phyloP scores from a whole-genome alignment of 495 filamentous ascomycete species.

The Aspergillus campestris region DNA sequence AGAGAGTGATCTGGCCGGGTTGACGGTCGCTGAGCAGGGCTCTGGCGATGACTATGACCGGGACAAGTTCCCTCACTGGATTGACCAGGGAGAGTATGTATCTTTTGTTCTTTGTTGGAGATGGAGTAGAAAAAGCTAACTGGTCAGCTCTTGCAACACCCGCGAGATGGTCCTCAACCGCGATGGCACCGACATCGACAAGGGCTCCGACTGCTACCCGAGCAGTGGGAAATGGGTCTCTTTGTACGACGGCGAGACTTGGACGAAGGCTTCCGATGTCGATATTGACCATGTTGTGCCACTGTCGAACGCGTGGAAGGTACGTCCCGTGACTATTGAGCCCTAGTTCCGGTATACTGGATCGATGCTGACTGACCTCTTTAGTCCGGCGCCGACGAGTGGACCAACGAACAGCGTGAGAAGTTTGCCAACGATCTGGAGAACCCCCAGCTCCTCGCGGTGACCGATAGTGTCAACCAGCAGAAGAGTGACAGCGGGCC shows the following conservation, averaged over 20 bases:
- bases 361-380: too few relatives aligned
- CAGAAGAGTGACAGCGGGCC: constrained; percentile 60
- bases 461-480: constrained; percentile 67
- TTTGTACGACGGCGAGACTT: constrained; percentile 61
- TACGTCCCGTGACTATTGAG: constrained; percentile 11
- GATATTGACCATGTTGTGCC: constrained; percentile 76
- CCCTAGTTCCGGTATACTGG: too few relatives aligned
- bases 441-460: constrained; percentile 62
- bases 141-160: constrained; percentile 48
- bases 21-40: constrained; percentile 46
- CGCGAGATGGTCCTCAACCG: constrained; percentile 62
- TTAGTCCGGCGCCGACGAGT: constrained; percentile 35
- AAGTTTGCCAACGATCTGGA: constrained; percentile 64
- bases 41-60: constrained; percentile 50
- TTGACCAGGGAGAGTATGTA: constrained; percentile 35
- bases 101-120: background rate
- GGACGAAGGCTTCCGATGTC: constrained; percentile 56
- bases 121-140: background rate
- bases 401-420: constrained; percentile 55
- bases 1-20: constrained; percentile 39
- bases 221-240: constrained; percentile 54
- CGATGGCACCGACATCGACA: constrained; percentile 51
- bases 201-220: constrained; percentile 43
- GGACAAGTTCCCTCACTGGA: constrained; percentile 61
- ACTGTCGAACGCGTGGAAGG: constrained; percentile 65